phyloP scores from a whole-genome alignment of 306 rosid species.

The Prunus armeniaca region DNA sequence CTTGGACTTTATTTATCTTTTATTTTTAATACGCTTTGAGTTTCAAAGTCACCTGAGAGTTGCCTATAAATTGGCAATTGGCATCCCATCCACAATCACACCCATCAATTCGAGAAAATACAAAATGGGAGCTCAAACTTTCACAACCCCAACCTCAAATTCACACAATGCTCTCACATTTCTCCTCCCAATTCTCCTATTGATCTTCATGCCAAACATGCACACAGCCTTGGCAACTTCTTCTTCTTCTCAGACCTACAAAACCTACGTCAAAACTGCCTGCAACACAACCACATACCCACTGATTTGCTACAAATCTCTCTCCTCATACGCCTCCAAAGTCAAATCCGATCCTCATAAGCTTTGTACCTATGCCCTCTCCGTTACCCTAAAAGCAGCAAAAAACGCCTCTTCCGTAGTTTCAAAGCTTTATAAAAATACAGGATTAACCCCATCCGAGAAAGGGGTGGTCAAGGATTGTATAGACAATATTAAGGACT shows the following conservation, averaged over 20 bases:
- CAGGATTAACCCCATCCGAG: conserved; percentile 9
- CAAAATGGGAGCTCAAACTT: conserved; percentile 9
- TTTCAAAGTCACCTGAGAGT: neutral
- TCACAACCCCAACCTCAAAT: neutral
- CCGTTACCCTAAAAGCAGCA: conserved; percentile 33
- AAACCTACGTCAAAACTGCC: conserved; percentile 12
- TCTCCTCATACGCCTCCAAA: conserved; percentile 38
- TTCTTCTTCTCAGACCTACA: neutral
- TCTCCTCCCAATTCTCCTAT: neutral
- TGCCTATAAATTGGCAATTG: neutral
- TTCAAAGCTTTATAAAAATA: conserved; percentile 7
- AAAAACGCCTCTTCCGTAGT: conserved; percentile 17
- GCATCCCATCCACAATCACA: neutral
- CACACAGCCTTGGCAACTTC: conserved; percentile 1
- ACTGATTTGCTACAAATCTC: conserved; percentile 35
- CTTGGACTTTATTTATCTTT: neutral
- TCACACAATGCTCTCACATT: neutral
- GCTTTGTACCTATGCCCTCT: conserved; percentile 39
- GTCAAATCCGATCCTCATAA: conserved; percentile 36
- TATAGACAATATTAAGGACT: conserved; percentile 12
- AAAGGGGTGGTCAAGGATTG: conserved; percentile 43
- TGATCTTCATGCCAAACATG: neutral
- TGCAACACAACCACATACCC: conserved; percentile 42
- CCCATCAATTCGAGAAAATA: neutral
- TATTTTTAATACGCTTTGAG: neutral